phyloP scores from a whole-genome alignment of 345 rosid species.

The Murraya paniculata region DNA sequence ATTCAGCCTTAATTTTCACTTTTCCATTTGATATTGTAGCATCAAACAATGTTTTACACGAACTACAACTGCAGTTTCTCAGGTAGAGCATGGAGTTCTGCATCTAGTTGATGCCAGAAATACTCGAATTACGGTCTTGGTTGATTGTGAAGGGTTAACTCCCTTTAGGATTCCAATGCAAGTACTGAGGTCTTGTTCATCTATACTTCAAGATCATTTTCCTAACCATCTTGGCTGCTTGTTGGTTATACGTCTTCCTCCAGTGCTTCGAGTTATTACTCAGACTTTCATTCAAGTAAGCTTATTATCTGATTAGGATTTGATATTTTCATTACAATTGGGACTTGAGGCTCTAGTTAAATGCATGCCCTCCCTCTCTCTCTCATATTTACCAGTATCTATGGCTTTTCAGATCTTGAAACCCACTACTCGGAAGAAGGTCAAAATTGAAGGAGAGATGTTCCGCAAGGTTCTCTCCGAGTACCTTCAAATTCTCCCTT shows the following conservation, averaged over 20 bases:
- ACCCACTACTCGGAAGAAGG: slow-evolving; percentile 74
- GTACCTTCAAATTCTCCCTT: slow-evolving; percentile 66
- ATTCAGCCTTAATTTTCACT: not conserved
- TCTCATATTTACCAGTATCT: not conserved
- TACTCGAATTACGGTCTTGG: slow-evolving; percentile 70
- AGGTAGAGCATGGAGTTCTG: slow-evolving; percentile 80
- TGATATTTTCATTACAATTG: not conserved
- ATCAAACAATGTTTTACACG: not conserved
- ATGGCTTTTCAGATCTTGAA: slow-evolving; percentile 56
- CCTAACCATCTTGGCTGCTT: slow-evolving; percentile 83
- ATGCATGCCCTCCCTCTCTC: not conserved
- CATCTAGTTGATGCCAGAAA: slow-evolving; percentile 53
- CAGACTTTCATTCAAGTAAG: slow-evolving; percentile 89
- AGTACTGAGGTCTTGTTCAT: slow-evolving; percentile 77
- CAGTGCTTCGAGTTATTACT: slow-evolving; percentile 76
- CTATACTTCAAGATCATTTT: slow-evolving; percentile 85
- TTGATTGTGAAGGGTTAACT: slow-evolving; percentile 88
- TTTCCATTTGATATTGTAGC: not conserved
- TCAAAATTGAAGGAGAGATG: slow-evolving; percentile 76
- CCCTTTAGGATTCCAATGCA: slow-evolving; percentile 92
- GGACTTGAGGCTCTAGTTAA: slow-evolving; percentile 1
- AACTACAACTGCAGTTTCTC: slow-evolving; percentile 62
- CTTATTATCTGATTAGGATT: not conserved
- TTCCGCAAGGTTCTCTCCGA: slow-evolving; percentile 56
- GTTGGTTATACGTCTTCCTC: slow-evolving; percentile 84